phyloP scores from a whole-genome alignment of 2,329 filamentous ascomycete genomes.

The Penicillium corylophilum region DNA sequence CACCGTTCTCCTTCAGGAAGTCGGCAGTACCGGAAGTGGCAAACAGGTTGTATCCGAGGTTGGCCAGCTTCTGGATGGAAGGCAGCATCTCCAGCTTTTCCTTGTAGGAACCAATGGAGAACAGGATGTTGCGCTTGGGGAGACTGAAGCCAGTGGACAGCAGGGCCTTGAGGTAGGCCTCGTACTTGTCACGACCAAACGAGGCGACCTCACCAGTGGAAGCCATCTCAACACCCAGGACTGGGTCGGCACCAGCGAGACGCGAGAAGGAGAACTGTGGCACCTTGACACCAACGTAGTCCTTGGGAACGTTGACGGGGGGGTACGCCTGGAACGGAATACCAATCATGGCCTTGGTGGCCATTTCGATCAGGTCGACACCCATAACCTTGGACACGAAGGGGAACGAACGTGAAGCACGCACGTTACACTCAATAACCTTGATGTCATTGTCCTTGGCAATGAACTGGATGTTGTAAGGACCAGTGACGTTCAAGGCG shows the following conservation, averaged over 20 bases:
- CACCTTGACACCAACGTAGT: slow-evolving; percentile 95
- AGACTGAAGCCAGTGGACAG: slow-evolving; percentile 95
- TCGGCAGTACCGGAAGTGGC: slow-evolving; percentile 95
- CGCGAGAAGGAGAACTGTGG: slow-evolving; percentile 99
- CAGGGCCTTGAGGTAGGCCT: slow-evolving; percentile 94
- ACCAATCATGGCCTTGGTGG: slow-evolving; percentile 92
- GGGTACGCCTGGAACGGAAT: slow-evolving; percentile 82
- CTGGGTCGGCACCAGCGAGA: slow-evolving; percentile 90
- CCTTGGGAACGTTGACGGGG: slow-evolving; percentile 67
- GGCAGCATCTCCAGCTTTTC: slow-evolving; percentile 98
- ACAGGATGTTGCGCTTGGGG: slow-evolving; percentile 88
- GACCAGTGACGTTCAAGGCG: slow-evolving; percentile 91
- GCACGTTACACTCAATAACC: slow-evolving; percentile 98
- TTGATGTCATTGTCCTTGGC: slow-evolving; percentile 99
- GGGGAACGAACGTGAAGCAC: slow-evolving; percentile 92
- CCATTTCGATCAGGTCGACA: slow-evolving; percentile 96
- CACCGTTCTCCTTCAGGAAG: slow-evolving; percentile 88
- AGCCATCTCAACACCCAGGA: slow-evolving; percentile 97
- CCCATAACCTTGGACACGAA: slow-evolving; percentile 99
- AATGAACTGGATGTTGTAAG: slow-evolving; percentile 99
- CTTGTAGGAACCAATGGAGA: slow-evolving; percentile 96
- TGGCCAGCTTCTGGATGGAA: slow-evolving; percentile 82
- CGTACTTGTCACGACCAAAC: slow-evolving; percentile 93
- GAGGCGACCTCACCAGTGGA: slow-evolving; percentile 97
- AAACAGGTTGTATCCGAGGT: slow-evolving; percentile 92